These are phyloP conservation scores for Peronospora farinosa DNA, from an alignment of 352 stramenopile genomes.

Conservation along the genomic window DNA sequence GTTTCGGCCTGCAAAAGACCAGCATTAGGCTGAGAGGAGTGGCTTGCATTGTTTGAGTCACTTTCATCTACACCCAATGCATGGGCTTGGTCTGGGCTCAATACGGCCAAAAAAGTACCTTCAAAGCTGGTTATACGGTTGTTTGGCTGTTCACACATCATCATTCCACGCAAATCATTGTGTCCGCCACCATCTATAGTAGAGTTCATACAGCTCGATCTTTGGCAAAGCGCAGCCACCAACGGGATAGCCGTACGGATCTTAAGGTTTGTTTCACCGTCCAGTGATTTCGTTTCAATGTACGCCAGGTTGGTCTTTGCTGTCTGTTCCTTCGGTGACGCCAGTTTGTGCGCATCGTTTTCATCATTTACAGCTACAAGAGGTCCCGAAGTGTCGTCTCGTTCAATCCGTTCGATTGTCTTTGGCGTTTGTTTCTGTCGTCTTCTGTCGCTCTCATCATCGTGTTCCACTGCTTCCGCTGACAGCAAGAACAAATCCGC, in stretches of 20 bases:
- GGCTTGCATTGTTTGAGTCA: conserved; percentile 1
- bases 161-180: conserved; percentile 40
- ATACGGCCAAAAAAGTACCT: conserved; percentile 49
- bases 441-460: conserved; percentile 23
- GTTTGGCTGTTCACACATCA: conserved; percentile 79
- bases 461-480: conserved; percentile 45
- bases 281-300: conserved; percentile 80
- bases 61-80: conserved; percentile 26
- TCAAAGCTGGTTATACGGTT: conserved; percentile 82
- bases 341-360: background rate
- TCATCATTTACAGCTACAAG: background rate
- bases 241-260: conserved; percentile 68
- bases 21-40: conserved; percentile 4
- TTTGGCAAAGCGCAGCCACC: conserved; percentile 30
- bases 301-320: conserved; percentile 53
- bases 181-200: conserved; percentile 26
- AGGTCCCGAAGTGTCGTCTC: background rate
- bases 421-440: conserved; percentile 2
- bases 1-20: conserved; percentile 26
- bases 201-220: conserved; percentile 4
- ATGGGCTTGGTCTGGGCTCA: conserved; percentile 33
- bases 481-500: conserved; percentile 69
- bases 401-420: conserved; percentile 1
- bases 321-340: conserved; percentile 9
- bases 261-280: conserved; percentile 83